These are phyloP conservation scores for Liriodendron chinense DNA, from an alignment of 164 flowering plant genomes.

Conservation along the genomic window DNA sequence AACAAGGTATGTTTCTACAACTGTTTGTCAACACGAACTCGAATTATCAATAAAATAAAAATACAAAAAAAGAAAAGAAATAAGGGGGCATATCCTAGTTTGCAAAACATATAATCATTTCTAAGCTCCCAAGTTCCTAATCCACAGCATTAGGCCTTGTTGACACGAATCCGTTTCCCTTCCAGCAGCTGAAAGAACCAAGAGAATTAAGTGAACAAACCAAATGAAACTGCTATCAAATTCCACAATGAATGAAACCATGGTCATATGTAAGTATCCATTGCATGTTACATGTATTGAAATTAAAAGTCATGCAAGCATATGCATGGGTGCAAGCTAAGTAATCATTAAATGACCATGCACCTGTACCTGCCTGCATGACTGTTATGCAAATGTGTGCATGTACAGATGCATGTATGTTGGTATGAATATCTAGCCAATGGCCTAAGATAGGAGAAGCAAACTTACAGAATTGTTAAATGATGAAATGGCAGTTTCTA, in stretches of 20 bases:
- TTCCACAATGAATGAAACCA: neutral
- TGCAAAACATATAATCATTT: neutral
- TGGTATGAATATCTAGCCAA: neutral
- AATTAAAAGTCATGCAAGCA: too few species aligned
- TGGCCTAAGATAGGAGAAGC: neutral
- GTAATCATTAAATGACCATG: neutral
- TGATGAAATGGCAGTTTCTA: slow-evolving; percentile 75
- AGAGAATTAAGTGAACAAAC: neutral
- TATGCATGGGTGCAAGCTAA: too few species aligned
- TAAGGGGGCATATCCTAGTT: neutral
- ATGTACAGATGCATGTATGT: neutral
- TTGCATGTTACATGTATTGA: neutral
- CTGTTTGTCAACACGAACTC: neutral
- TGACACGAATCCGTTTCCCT: slow-evolving; percentile 82
- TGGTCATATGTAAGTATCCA: neutral
- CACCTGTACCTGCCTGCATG: neutral
- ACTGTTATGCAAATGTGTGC: neutral
- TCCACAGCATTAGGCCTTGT: slow-evolving; percentile 57
- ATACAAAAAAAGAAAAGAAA: neutral
- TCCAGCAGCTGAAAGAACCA: slow-evolving; percentile 58
- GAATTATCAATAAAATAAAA: neutral
- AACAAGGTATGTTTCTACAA: neutral
- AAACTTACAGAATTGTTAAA: slow-evolving; percentile 73
- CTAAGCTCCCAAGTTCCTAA: slow-evolving; percentile 1
- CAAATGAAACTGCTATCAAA: neutral